Conservation (phyloP, 2,329 filamentous ascomycete species). For the Arthrobotrys pseudoclavata region DNA sequence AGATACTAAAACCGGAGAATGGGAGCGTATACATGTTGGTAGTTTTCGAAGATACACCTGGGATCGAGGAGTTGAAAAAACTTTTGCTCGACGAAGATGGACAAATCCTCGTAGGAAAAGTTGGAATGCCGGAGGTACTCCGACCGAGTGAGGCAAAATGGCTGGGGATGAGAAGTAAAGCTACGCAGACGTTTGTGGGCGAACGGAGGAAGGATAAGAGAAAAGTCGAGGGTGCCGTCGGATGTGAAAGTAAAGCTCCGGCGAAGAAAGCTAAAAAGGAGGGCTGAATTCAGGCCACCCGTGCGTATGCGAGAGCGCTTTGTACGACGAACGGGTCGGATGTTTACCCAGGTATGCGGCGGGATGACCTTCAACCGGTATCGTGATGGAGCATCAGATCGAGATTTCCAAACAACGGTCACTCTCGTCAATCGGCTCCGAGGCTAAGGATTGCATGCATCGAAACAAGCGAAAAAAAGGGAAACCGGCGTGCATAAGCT, state of each 20-base stretch:
- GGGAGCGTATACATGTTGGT: conserved; percentile 24
- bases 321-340: background rate
- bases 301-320: background rate
- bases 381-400: too few relatives aligned
- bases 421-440: too few relatives aligned
- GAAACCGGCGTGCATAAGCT: too few relatives aligned
- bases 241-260: background rate
- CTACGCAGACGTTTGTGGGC: conserved; percentile 33
- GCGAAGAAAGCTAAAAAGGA: conserved; percentile 31
- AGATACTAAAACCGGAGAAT: conserved; percentile 71
- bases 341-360: background rate
- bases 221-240: background rate
- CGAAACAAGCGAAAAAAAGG: too few relatives aligned
- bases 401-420: too few relatives aligned
- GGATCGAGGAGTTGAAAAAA: background rate
- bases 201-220: conserved; percentile 26
- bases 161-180: conserved; percentile 36
- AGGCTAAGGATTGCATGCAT: too few relatives aligned
- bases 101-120: conserved; percentile 19
- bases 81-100: conserved; percentile 18
- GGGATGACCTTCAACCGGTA: background rate
- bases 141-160: conserved; percentile 15
- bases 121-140: conserved; percentile 30
- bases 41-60: conserved; percentile 24
- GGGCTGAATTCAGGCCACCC: background rate